phyloP scores from a whole-genome alignment of 176 grass and related monocot species.

The Elymus sibiricus region DNA sequence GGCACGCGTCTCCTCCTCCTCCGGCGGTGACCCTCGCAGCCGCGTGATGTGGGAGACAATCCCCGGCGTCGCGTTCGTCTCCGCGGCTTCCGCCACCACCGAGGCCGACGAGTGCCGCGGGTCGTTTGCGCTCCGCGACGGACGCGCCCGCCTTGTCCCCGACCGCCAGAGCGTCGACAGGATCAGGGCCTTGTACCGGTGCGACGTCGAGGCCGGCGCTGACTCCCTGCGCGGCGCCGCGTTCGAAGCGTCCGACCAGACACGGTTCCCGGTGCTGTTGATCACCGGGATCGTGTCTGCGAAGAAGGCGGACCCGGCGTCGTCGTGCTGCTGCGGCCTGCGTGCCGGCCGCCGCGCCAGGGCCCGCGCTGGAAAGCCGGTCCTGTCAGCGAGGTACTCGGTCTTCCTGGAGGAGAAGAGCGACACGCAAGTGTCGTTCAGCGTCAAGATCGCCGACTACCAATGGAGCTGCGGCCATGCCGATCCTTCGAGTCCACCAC shows the following conservation, averaged over 20 bases:
- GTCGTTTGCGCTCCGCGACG: constrained; percentile 72
- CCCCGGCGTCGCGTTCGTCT: constrained; percentile 76
- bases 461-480: constrained; percentile 36
- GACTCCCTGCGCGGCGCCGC: constrained; percentile 41
- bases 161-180: constrained; percentile 55
- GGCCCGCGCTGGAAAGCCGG: constrained; percentile 9
- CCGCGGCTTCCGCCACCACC: constrained; percentile 47
- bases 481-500: background rate
- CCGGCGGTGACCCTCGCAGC: background rate
- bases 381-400: constrained; percentile 58
- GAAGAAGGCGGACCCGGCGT: constrained; percentile 20
- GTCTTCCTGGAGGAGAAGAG: constrained; percentile 68
- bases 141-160: constrained; percentile 50
- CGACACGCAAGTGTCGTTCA: constrained; percentile 59
- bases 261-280: constrained; percentile 57
- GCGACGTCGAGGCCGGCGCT: constrained; percentile 33
- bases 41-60: constrained; percentile 60
- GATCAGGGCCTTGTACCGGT: constrained; percentile 42
- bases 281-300: constrained; percentile 51
- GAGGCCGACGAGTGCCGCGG: constrained; percentile 73
- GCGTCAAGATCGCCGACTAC: constrained; percentile 64
- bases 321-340: constrained; percentile 20
- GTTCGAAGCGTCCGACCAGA: constrained; percentile 16
- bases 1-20: background rate
- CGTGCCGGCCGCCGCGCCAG: background rate